Conservation (phyloP, 1,139 yeast species). For the Saccharomyces hybrid region DNA sequence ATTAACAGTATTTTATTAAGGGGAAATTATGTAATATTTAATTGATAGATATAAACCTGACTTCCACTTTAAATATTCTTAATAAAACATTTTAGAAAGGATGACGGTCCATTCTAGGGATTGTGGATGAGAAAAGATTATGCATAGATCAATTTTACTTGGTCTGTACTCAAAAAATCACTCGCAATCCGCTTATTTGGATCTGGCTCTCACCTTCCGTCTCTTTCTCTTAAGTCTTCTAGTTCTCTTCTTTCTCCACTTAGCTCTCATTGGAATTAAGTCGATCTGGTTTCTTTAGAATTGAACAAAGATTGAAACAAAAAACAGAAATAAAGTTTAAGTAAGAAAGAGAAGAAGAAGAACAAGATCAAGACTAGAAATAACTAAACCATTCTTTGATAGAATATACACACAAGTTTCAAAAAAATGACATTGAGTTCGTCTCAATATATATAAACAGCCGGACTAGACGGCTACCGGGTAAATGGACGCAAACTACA, state of each 20-base stretch:
- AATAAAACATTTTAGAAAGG: neutral
- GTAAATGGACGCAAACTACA: neutral
- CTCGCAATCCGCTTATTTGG: conserved; percentile 67
- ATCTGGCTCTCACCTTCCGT: conserved; percentile 99
- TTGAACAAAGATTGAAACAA: neutral
- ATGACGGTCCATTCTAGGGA: neutral
- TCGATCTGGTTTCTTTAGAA: neutral
- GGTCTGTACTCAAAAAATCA: neutral
- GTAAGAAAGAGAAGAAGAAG: too few relatives aligned
- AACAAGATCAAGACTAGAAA: too few relatives aligned
- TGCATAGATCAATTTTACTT: neutral
- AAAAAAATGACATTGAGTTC: neutral
- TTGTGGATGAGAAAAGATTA: neutral
- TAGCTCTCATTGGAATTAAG: neutral
- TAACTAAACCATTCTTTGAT: too few relatives aligned
- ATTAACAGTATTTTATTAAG: neutral
- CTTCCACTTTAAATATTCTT: neutral
- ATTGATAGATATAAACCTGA: neutral
- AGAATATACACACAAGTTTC: too few relatives aligned
- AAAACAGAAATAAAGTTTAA: too few relatives aligned
- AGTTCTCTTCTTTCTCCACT: conserved; percentile 80
- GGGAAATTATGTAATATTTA: neutral
- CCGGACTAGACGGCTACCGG: neutral
- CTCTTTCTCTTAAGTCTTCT: conserved; percentile 83
- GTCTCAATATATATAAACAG: neutral